phyloP scores from a whole-genome alignment of 192 early-diverging fungal species.

The Coemansia sp. region DNA sequence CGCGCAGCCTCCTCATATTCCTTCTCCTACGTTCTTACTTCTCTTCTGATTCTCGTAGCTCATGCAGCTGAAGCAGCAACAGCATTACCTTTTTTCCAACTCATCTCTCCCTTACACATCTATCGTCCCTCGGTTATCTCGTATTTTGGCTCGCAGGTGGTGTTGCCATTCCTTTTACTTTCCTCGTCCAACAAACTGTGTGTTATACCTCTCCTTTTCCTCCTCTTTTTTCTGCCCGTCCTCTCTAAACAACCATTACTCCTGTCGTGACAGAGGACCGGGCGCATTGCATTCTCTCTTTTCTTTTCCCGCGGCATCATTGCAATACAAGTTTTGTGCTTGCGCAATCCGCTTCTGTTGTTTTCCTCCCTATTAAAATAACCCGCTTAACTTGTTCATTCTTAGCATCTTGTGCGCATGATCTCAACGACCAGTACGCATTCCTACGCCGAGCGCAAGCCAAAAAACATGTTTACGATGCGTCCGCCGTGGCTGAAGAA shows the following conservation, averaged over 20 bases:
- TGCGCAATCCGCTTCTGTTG: neutral
- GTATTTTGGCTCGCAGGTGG: constrained; percentile 7
- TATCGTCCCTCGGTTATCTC: neutral
- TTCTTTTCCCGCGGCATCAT: neutral
- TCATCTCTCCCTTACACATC: constrained; percentile 1
- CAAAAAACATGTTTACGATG: constrained; percentile 50
- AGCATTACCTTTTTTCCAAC: constrained; percentile 3
- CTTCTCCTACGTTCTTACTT: constrained; percentile 4
- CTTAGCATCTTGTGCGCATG: constrained; percentile 17
- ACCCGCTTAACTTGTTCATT: neutral
- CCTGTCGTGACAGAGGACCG: neutral
- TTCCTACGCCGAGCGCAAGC: constrained; percentile 45
- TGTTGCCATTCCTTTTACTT: neutral
- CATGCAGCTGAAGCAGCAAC: constrained; percentile 11
- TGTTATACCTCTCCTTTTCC: neutral
- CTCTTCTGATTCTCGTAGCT: constrained; percentile 1
- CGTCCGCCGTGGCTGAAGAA: constrained; percentile 48
- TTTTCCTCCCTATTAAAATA: neutral
- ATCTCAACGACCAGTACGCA: constrained; percentile 40
- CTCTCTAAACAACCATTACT: neutral
- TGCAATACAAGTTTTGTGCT: neutral
- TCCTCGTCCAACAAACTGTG: neutral
- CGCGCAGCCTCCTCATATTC: constrained; percentile 2
- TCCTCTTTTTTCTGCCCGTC: neutral
- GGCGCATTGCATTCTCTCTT: neutral